A percentile compares a stretch with the other conserved stretches of the same genome.
Conservation (phyloP, 257 asterid genomes). For the Scutellaria galericulata region DNA sequence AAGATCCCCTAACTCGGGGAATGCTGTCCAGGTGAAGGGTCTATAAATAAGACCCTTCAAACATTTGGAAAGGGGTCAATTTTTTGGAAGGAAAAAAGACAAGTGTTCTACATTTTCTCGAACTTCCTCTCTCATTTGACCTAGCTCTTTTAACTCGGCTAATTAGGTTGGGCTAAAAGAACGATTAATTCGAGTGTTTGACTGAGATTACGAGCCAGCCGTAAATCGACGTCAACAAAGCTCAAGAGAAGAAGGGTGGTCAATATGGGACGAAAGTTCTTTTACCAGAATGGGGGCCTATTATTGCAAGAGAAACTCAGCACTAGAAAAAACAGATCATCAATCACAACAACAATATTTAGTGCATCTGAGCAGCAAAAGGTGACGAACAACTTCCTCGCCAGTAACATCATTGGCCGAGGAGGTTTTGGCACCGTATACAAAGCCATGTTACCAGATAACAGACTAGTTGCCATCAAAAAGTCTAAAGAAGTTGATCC, state of each 20-base stretch:
- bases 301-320: slow-evolving; percentile 41
- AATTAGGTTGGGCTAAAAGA: too few relatives aligned
- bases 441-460: slow-evolving; percentile 18
- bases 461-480: slow-evolving; percentile 33
- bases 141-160: too few relatives aligned
- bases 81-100: too few relatives aligned
- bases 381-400: slow-evolving; percentile 29
- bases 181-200: too few relatives aligned
- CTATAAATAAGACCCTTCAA: too few relatives aligned
- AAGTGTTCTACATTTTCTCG: too few relatives aligned
- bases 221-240: too few relatives aligned
- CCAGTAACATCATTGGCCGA: neutral
- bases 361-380: slow-evolving; percentile 11
- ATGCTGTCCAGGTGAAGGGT: too few relatives aligned
- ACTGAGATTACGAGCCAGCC: too few relatives aligned
- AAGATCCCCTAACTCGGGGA: too few relatives aligned
- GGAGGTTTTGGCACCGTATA: slow-evolving; percentile 34
- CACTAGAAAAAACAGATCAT: slow-evolving; percentile 9
- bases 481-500: slow-evolving; percentile 31
- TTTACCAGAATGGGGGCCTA: slow-evolving; percentile 34
- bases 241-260: slow-evolving; percentile 33
- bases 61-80: too few relatives aligned
- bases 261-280: slow-evolving; percentile 15
- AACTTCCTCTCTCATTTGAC: too few relatives aligned
- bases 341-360: slow-evolving; percentile 17